These are phyloP conservation scores for Diaporthe sp. DNA, from an alignment of 2,329 filamentous ascomycete species.

Conservation along the genomic window DNA sequence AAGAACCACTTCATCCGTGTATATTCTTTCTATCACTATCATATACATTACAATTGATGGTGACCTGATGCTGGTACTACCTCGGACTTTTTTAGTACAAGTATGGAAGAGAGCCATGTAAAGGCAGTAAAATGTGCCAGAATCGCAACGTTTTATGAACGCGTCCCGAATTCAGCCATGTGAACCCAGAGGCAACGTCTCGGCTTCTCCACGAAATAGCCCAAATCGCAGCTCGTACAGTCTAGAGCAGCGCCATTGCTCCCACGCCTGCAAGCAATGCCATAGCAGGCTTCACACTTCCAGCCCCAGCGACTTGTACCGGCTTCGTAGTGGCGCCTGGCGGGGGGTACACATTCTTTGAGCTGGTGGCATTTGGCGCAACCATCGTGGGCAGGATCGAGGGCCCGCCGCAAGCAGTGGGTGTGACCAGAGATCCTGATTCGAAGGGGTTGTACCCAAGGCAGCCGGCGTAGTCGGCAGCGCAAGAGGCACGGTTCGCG, in stretches of 20 bases:
- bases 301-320: constrained; percentile 3
- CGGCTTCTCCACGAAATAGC: neutral
- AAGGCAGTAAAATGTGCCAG: neutral
- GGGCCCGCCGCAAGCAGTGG: neutral
- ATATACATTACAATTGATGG: too few relatives aligned
- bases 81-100: too few relatives aligned
- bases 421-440: neutral
- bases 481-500: neutral
- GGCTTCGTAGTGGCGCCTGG: neutral
- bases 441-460: constrained; percentile 3
- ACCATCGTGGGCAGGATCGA: neutral
- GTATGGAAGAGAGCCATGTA: too few relatives aligned
- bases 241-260: neutral
- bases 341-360: neutral
- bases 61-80: too few relatives aligned
- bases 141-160: neutral
- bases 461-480: neutral
- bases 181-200: neutral
- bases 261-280: neutral
- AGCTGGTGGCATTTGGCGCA: neutral
- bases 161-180: neutral
- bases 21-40: too few relatives aligned
- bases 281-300: constrained; percentile 10
- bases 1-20: too few relatives aligned
- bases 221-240: too few relatives aligned